Evolutionary conservation across 2,329 filamentous ascomycete genomes (phyloP).

Genomic region (Trichoderma breve): DNA sequence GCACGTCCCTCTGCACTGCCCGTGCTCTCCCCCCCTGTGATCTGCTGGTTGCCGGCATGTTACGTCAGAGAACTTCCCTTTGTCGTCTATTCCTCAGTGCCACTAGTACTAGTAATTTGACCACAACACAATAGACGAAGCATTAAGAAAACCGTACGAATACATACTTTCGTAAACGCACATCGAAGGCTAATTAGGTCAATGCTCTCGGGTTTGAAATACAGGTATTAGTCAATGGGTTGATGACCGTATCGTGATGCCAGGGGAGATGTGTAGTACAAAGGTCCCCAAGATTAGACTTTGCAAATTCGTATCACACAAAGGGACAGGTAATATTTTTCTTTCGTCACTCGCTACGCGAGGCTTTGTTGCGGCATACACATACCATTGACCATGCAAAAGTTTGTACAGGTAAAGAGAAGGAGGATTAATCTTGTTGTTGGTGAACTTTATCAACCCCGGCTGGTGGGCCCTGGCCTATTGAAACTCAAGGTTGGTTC

Average conservation of each 20-base stretch:
- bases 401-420: background rate
- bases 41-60: slow-evolving; percentile 14
- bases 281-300: background rate
- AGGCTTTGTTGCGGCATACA: background rate
- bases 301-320: slow-evolving; percentile 1
- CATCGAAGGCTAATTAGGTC: background rate
- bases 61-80: slow-evolving; percentile 12
- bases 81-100: background rate
- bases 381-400: background rate
- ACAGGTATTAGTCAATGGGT: background rate
- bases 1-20: slow-evolving; percentile 14
- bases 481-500: background rate
- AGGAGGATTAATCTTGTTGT: background rate
- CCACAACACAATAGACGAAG: background rate
- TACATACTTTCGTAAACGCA: background rate
- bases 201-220: background rate
- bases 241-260: background rate
- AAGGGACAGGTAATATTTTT: background rate
- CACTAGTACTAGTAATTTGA: background rate
- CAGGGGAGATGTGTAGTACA: background rate
- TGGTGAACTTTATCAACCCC: background rate
- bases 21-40: slow-evolving; percentile 17
- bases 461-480: background rate
- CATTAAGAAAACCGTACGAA: background rate
- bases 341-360: background rate